Conservation (phyloP, 345 rosid genomes). For the Cardamine occulta region DNA sequence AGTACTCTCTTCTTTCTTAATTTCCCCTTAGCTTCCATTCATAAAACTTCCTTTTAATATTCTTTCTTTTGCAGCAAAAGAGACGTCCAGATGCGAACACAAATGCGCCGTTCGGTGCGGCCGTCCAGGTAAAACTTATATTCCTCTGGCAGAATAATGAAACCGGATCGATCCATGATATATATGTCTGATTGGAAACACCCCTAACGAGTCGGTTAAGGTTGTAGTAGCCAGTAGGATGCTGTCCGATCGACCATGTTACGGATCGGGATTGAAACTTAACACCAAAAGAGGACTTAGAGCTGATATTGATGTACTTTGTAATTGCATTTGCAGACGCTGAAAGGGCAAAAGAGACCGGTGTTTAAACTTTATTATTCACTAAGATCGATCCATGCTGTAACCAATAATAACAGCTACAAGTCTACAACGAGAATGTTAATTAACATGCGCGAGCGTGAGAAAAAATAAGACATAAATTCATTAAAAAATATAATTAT, state of each 20-base stretch:
- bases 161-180: conserved; percentile 20
- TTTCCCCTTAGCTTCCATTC: neutral
- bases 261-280: neutral
- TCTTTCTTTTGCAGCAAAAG: conserved; percentile 39
- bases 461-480: neutral
- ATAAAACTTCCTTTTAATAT: neutral
- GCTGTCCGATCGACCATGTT: neutral
- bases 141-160: neutral
- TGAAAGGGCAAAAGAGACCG: conserved; percentile 22
- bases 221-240: neutral
- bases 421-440: neutral
- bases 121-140: conserved; percentile 35
- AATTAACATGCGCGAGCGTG: neutral
- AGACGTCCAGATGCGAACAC: conserved; percentile 46
- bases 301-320: neutral
- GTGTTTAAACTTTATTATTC: conserved; percentile 12
- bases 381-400: conserved; percentile 13
- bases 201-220: neutral
- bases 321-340: conserved; percentile 24
- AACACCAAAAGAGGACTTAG: neutral
- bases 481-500: neutral
- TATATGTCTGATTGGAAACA: neutral
- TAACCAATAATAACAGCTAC: neutral
- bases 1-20: conserved; percentile 7
- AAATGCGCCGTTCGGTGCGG: conserved; percentile 52